Evolutionary conservation across 2,329 filamentous ascomycete genomes (phyloP).

Genomic region (Arthrobotrys entomopaga): DNA sequence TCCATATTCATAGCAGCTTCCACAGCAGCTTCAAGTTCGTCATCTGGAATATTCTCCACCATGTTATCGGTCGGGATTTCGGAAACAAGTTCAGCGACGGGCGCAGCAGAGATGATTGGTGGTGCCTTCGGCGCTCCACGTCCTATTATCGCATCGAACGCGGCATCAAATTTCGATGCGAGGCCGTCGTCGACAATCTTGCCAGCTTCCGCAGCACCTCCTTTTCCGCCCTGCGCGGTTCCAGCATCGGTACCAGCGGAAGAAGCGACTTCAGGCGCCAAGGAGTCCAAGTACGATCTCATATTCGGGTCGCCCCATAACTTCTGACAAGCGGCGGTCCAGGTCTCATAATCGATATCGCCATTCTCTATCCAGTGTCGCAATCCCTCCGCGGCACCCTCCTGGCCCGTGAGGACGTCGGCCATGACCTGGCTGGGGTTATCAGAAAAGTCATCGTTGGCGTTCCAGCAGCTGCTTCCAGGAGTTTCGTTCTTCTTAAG

Average conservation of each 20-base stretch:
- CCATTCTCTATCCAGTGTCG: constrained; percentile 44
- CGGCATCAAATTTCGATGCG: constrained; percentile 48
- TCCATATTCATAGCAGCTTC: constrained; percentile 17
- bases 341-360: constrained; percentile 46
- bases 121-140: constrained; percentile 18
- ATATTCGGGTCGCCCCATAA: constrained; percentile 44
- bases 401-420: constrained; percentile 30
- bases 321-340: constrained; percentile 45
- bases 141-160: constrained; percentile 48
- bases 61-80: constrained; percentile 6
- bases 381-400: constrained; percentile 43
- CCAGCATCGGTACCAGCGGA: not conserved
- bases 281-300: constrained; percentile 36
- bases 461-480: constrained; percentile 38
- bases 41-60: constrained; percentile 19
- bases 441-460: constrained; percentile 45
- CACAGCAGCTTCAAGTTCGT: constrained; percentile 24
- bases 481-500: constrained; percentile 54
- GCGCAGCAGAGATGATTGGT: not conserved
- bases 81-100: not conserved
- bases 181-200: constrained; percentile 27
- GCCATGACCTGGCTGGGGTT: constrained; percentile 47
- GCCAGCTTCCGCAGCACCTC: not conserved
- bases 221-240: not conserved
- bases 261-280: constrained; percentile 14